phyloP scores from a whole-genome alignment of 352 stramenopile genomes.

The Elongisporangium prolatum region DNA sequence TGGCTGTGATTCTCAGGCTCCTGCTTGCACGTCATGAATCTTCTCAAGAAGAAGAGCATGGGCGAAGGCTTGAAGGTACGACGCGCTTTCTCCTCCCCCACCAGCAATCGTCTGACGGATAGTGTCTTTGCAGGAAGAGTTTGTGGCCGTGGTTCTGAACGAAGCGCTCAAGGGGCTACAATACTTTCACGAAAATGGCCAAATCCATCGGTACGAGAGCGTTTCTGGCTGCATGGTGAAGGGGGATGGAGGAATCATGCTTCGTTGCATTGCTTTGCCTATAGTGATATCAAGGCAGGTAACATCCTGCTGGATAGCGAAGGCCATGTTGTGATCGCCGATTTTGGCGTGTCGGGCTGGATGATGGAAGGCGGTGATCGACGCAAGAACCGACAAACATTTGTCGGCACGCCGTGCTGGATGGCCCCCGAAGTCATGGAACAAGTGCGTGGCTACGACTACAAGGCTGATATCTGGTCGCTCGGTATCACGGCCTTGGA shows the following conservation, averaged over 20 bases:
- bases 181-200: conserved; percentile 99
- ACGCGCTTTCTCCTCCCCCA: not conserved
- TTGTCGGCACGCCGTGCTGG: conserved; percentile 98
- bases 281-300: conserved; percentile 97
- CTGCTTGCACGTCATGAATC: conserved; percentile 96
- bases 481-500: conserved; percentile 98
- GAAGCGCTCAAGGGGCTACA: conserved; percentile 96
- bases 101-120: no score
- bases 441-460: conserved; percentile 88
- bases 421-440: conserved; percentile 95
- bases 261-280: not conserved
- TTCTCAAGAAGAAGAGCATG: conserved; percentile 87
- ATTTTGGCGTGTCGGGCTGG: conserved; percentile 99
- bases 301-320: conserved; percentile 95
- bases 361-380: conserved; percentile 94
- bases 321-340: conserved; percentile 95
- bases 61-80: conserved; percentile 76
- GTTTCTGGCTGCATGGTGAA: no score
- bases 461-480: conserved; percentile 99
- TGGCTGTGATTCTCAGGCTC: conserved; percentile 49
- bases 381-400: conserved; percentile 94
- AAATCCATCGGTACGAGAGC: conserved; percentile 94
- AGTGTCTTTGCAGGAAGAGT: conserved; percentile 78
- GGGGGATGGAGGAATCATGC: no score
- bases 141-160: conserved; percentile 97